Percentiles rank a stretch among this genome's conserved stretches.
Conservation (phyloP, 2,329 filamentous ascomycete species). For the Didymosphaeria variabile region DNA sequence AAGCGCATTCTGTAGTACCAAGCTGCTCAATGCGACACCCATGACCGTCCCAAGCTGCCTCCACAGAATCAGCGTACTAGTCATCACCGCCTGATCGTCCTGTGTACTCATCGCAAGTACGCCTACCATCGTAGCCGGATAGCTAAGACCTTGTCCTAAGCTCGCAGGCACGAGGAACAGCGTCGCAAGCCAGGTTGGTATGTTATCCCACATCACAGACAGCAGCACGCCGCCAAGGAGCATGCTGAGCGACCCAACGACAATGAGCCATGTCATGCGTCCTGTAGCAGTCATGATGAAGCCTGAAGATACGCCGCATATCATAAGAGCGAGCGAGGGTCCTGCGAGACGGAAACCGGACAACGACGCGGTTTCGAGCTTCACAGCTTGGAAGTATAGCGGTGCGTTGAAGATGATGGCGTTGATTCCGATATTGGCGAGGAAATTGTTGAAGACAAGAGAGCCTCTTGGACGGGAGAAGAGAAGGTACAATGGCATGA, state of each 20-base stretch:
- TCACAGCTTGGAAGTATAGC: slow-evolving; percentile 67
- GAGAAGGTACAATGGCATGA: slow-evolving; percentile 61
- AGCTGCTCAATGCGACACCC: slow-evolving; percentile 75
- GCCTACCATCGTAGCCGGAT: slow-evolving; percentile 53
- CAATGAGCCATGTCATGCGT: slow-evolving; percentile 54
- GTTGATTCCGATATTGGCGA: slow-evolving; percentile 59
- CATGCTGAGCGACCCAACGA: slow-evolving; percentile 49
- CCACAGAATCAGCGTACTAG: slow-evolving; percentile 76
- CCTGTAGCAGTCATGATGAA: slow-evolving; percentile 56
- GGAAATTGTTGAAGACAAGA: slow-evolving; percentile 63
- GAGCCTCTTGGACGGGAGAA: slow-evolving; percentile 57
- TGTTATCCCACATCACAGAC: slow-evolving; percentile 47
- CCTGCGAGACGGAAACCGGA: slow-evolving; percentile 77
- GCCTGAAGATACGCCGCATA: slow-evolving; percentile 53
- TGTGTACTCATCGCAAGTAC: slow-evolving; percentile 54
- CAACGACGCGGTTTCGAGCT: slow-evolving; percentile 68
- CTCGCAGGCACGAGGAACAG: slow-evolving; percentile 52
- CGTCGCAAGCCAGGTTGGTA: slow-evolving; percentile 53
- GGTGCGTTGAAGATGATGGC: slow-evolving; percentile 75
- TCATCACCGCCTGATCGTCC: slow-evolving; percentile 60
- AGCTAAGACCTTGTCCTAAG: slow-evolving; percentile 53
- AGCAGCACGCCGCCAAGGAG: slow-evolving; percentile 49
- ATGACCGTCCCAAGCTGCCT: slow-evolving; percentile 75
- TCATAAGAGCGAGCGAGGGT: slow-evolving; percentile 62
- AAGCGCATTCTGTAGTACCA: slow-evolving; percentile 77